These are phyloP conservation scores for Aspergillus aculeatus DNA, from an alignment of 2,329 filamentous ascomycete genomes.

Conservation along the genomic window DNA sequence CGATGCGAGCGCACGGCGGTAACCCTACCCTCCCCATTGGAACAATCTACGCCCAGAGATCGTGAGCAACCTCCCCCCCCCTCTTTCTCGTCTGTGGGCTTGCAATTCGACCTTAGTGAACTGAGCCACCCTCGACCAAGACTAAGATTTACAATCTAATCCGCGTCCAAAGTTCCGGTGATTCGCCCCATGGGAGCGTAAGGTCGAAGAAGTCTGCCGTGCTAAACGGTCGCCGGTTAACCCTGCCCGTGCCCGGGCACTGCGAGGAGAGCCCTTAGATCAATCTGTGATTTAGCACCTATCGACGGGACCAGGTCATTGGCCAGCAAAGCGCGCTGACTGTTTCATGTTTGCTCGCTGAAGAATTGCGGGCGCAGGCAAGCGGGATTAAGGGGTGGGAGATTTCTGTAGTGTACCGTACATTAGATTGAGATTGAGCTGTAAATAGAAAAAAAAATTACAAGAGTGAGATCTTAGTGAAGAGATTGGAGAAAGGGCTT, in stretches of 20 bases:
- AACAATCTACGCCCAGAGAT: not conserved
- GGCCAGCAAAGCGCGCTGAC: constrained; percentile 17
- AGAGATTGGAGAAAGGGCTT: not conserved
- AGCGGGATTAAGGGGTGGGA: not conserved
- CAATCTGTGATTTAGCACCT: constrained; percentile 6
- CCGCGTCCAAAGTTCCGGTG: not conserved
- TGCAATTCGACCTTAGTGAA: too few relatives aligned
- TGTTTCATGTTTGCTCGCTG: constrained; percentile 13
- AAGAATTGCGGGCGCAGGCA: constrained; percentile 9
- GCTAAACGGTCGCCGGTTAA: not conserved
- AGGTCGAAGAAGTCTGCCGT: not conserved
- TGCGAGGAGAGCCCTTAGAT: not conserved
- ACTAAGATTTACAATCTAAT: too few relatives aligned
- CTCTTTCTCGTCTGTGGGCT: too few relatives aligned
- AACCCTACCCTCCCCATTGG: constrained; percentile 5
- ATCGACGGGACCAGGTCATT: constrained; percentile 7
- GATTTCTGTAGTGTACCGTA: not conserved
- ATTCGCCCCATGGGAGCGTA: not conserved
- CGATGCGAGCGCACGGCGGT: not conserved
- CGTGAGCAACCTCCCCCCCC: not conserved
- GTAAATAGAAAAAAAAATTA: not conserved
- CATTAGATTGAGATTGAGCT: not conserved
- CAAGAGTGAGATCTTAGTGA: not conserved
- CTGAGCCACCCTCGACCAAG: too few relatives aligned
- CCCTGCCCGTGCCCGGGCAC: not conserved